A percentile compares a stretch with the other conserved stretches of the same genome.
Conservation (phyloP, 139 green algal genomes). For the Haematococcus sp. region DNA sequence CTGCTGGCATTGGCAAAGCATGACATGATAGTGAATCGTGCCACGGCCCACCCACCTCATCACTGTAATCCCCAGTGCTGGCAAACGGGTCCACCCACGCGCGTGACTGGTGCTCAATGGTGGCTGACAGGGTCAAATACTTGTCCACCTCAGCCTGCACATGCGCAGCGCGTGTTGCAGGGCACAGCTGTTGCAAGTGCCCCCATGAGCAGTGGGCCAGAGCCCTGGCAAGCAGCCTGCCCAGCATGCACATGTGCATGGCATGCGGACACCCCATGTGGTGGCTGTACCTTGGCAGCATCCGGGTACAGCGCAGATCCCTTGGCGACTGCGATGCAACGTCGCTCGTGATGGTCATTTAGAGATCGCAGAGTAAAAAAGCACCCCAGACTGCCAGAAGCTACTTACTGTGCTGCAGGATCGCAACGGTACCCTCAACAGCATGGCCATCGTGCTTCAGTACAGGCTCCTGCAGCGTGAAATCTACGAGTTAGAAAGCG, state of each 20-base stretch:
- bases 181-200: neutral
- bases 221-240: too few relatives aligned
- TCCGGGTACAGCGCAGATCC: slow-evolving; percentile 2
- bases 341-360: too few relatives aligned
- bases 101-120: slow-evolving; percentile 37
- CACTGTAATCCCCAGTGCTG: slow-evolving; percentile 8
- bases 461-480: slow-evolving; percentile 1
- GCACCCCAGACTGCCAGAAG: neutral
- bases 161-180: too few relatives aligned
- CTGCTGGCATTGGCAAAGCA: too few relatives aligned
- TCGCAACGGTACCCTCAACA: neutral
- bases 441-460: slow-evolving; percentile 3
- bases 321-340: neutral
- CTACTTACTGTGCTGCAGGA: neutral
- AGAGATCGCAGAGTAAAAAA: neutral
- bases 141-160: slow-evolving; percentile 48
- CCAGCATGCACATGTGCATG: neutral
- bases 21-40: too few relatives aligned
- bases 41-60: slow-evolving; percentile 17
- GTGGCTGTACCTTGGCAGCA: neutral
- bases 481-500: neutral
- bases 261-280: neutral
- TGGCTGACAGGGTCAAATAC: slow-evolving; percentile 43
- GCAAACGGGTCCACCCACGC: slow-evolving; percentile 57
- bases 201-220: too few relatives aligned